Conservation (phyloP, 257 asterid species). For the Ilex asprella region DNA sequence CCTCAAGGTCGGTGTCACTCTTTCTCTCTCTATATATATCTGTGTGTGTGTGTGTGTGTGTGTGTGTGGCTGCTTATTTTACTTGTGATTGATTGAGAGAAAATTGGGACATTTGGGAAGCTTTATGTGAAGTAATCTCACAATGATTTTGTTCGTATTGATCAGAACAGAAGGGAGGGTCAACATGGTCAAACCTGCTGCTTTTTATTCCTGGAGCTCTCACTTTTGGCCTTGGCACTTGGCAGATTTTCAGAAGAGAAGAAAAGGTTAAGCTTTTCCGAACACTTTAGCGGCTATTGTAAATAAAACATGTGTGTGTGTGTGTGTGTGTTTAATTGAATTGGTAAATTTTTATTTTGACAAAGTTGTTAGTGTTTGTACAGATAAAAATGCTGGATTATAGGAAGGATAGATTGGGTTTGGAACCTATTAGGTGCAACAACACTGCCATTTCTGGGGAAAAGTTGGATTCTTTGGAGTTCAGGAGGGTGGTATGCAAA, state of each 20-base stretch:
- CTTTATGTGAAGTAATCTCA: not conserved
- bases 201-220: conserved; percentile 88
- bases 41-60: not conserved
- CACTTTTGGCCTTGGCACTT: conserved; percentile 89
- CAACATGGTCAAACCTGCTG: conserved; percentile 74
- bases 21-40: too few species aligned
- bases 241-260: conserved; percentile 89
- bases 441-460: conserved; percentile 33
- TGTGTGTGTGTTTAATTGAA: too few species aligned
- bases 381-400: conserved; percentile 76
- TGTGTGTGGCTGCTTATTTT: not conserved
- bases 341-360: too few species aligned
- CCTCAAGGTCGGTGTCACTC: conserved; percentile 31
- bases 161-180: conserved; percentile 49
- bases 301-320: too few species aligned
- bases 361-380: not conserved
- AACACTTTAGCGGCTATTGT: too few species aligned
- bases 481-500: conserved; percentile 64
- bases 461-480: conserved; percentile 53
- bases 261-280: conserved; percentile 52
- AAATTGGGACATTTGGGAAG: conserved; percentile 6
- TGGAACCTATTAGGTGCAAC: conserved; percentile 58
- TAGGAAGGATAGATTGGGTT: conserved; percentile 54
- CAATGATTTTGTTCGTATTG: conserved; percentile 2
- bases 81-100: not conserved